Evolutionary conservation across 2,329 filamentous ascomycete genomes (phyloP).

Genomic region (Aureobasidium sp.): DNA sequence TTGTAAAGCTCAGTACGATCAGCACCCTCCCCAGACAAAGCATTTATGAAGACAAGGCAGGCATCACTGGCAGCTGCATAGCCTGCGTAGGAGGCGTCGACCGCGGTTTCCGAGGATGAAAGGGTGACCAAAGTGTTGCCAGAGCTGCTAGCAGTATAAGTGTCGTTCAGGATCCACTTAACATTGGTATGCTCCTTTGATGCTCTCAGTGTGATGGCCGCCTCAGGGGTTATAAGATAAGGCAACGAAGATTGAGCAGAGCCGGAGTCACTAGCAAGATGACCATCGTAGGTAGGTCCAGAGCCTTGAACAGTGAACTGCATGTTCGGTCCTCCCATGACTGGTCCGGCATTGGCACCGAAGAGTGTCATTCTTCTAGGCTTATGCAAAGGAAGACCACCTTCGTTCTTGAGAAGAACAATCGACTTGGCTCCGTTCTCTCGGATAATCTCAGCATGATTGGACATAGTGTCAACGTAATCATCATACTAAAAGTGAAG

Average conservation of each 20-base stretch:
- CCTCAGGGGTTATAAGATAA: slow-evolving; percentile 24
- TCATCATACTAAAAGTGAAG: slow-evolving; percentile 29
- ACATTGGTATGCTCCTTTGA: slow-evolving; percentile 17
- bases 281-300: slow-evolving; percentile 30
- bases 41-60: slow-evolving; percentile 52
- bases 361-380: slow-evolving; percentile 39
- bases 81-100: slow-evolving; percentile 15
- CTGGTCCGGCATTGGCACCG: slow-evolving; percentile 41
- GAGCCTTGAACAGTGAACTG: slow-evolving; percentile 35
- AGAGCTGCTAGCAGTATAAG: slow-evolving; percentile 20
- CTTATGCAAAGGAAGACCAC: slow-evolving; percentile 35
- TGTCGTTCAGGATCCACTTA: slow-evolving; percentile 21
- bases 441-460: slow-evolving; percentile 66
- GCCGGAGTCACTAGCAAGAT: slow-evolving; percentile 39
- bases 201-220: slow-evolving; percentile 20
- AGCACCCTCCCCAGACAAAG: slow-evolving; percentile 38
- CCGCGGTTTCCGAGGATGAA: slow-evolving; percentile 41
- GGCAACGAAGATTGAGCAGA: slow-evolving; percentile 32
- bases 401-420: slow-evolving; percentile 39
- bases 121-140: slow-evolving; percentile 48
- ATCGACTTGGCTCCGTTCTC: slow-evolving; percentile 45
- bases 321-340: slow-evolving; percentile 36
- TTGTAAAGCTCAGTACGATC: slow-evolving; percentile 37
- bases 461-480: slow-evolving; percentile 56
- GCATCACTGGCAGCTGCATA: slow-evolving; percentile 44